Percentiles rank a stretch among this genome's conserved stretches.
phyloP scores from a whole-genome alignment of 345 rosid genomes.

The Orychophragmus violaceus region DNA sequence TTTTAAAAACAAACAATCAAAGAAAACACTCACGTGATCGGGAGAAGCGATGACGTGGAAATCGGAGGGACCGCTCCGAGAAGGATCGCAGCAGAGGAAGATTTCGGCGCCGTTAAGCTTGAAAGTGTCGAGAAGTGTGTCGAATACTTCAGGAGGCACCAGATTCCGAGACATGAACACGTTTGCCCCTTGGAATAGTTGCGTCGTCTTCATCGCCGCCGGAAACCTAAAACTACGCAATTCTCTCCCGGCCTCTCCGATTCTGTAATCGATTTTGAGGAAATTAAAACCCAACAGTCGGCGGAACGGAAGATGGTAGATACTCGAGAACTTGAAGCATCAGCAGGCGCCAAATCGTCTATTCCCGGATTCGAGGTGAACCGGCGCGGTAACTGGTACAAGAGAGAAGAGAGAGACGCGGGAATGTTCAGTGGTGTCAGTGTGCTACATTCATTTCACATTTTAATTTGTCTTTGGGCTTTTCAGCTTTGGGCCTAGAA shows the following conservation, averaged over 20 bases:
- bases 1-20: not conserved
- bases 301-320: not conserved
- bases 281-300: not conserved
- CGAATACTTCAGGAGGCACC: conserved; percentile 83
- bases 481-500: too few relatives aligned
- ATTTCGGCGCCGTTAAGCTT: conserved; percentile 79
- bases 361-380: not conserved
- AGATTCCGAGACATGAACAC: conserved; percentile 85
- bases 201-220: conserved; percentile 49
- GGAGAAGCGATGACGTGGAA: conserved; percentile 80
- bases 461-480: not conserved
- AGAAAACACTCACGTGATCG: conserved; percentile 40
- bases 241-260: not conserved
- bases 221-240: conserved; percentile 10
- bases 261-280: not conserved
- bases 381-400: not conserved
- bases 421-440: conserved; percentile 6
- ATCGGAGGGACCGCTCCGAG: conserved; percentile 63
- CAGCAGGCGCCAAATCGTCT: not conserved
- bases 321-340: not conserved
- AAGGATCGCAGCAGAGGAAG: conserved; percentile 87
- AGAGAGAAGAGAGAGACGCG: not conserved
- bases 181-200: conserved; percentile 58
- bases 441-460: not conserved
- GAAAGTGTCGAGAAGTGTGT: conserved; percentile 77